Evolutionary conservation across 2,329 filamentous ascomycete species (phyloP), one percentile per base, ranked within the genome.

Genomic region (Teratosphaeriaceae sp.): DNA sequence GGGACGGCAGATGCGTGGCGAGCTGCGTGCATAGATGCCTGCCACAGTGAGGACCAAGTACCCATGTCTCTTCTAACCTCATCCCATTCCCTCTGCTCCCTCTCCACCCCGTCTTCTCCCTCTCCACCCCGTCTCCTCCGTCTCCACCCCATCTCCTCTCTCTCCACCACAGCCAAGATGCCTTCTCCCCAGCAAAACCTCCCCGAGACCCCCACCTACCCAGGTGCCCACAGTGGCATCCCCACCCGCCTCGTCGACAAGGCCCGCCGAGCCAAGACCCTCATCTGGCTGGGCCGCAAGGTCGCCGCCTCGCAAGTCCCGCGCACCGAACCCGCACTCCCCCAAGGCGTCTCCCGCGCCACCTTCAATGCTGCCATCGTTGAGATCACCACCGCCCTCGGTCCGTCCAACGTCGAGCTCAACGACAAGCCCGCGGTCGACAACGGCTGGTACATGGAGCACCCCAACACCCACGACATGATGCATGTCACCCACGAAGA

Each of bases 401-500:
- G 42, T 19, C 7, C 18, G 3, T 36, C 23, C 3, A 44, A 44
- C 40, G 42, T 44, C 30, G 26, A 29, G 18, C n/a, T 44, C 18
- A 40, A 40, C 27, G 38, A 44, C 37, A 40, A 40, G 36, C 42
- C 42, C 6, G 15, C 37, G 3, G 27, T 26, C 13, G 34, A 46
- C 20, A 18, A 43, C 21, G 40, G 35, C 24, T 43, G 39, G 34
- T 46, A 46, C 29, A 38, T 46, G 40, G 40, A 46, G 24, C 40
- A 37, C 15, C 30, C 44, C 31, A 46, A 42, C n/a, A 42, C 40
- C 3, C 40, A 46, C 24, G 44, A 46, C 29, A 31, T 42, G 23
- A 37, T 46, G 27, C 12, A 45, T 19, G 38, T 43, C 21, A 42
- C 38, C 5, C 23, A 26, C n/a, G 7, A 39, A 68, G 43, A 64